Base-by-base conservation (phyloP, 176 grass and related monocot species). In the Olyra latifolia region DNA sequence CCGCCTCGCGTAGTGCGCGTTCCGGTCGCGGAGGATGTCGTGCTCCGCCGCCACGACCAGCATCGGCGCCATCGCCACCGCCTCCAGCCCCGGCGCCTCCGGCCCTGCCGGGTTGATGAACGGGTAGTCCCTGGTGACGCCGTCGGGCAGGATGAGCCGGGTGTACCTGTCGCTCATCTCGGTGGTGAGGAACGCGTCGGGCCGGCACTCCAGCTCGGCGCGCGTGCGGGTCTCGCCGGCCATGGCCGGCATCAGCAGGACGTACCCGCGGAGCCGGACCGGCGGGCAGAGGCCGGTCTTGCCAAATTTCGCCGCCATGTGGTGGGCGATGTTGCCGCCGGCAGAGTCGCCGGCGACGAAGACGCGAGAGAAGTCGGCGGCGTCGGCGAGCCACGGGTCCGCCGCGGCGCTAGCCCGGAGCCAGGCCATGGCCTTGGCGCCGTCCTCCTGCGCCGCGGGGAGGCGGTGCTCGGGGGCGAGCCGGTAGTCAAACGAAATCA, bases 281-380 rank as follows among this genome's bases (percentile, higher is more conserved):
- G 69, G 62, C 35, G 30, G 27, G 38, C 14, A 4, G 23, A 89
- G 74, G 0, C 60, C 69, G 23, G 24, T 11, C 61, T 17, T 72
- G 20, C 83, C 65, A 25, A 81, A 77, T 50, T 0, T 27, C 10
- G 46, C 65, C 1, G 80, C 91, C 39, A 87, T 23, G 76, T 89
- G 87, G 80, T 93, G 91, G 6, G 80, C 65, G 29, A 93, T 62
- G 80, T 80, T 89, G 10, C 91, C 91, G 32, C 91, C 87, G 32
- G 87, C 80, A 0, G 91, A 93, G 19, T 87, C 87, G 27, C 87
- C 91, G 4, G 80, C 77, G 59, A 93, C 22, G 87, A 93, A 93
- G 1, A 81, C 75, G 6, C 80, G 71, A 19, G 29, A 19, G 76
- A 89, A 76, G 80, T 93, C 87, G 12, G 91, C 87, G 10, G 40